phyloP scores from a whole-genome alignment of 2,329 filamentous ascomycete species.

The Microascus cirrosus region DNA sequence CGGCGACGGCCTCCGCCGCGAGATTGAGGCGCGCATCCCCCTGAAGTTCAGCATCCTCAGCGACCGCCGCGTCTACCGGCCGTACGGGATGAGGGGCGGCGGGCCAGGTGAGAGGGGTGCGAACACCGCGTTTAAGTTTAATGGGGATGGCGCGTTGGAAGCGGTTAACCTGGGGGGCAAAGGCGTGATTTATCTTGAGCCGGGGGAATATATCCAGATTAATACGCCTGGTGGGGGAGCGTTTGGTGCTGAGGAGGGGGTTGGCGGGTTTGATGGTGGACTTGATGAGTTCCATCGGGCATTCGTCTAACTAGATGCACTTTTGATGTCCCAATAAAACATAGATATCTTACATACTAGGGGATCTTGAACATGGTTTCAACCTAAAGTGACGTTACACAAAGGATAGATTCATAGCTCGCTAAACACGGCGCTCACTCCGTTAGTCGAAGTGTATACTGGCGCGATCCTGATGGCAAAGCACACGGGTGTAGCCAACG shows the following conservation, averaged over 20 bases:
- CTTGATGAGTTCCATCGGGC: background rate
- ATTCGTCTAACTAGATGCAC: background rate
- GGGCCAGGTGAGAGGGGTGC: constrained; percentile 56
- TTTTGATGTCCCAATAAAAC: too few relatives aligned
- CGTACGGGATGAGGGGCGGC: constrained; percentile 65
- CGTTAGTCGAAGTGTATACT: too few relatives aligned
- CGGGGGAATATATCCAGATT: constrained; percentile 50
- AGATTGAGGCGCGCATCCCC: constrained; percentile 72
- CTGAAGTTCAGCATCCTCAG: constrained; percentile 71
- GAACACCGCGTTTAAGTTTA: constrained; percentile 28
- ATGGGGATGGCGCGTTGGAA: constrained; percentile 15
- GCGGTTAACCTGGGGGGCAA: constrained; percentile 46
- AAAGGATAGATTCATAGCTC: too few relatives aligned
- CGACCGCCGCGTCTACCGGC: constrained; percentile 63
- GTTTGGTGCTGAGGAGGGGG: constrained; percentile 29
- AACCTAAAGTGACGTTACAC: too few relatives aligned
- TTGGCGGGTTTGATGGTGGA: background rate
- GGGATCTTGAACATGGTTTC: too few relatives aligned
- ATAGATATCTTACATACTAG: too few relatives aligned
- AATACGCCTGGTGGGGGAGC: constrained; percentile 53
- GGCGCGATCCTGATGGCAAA: too few relatives aligned
- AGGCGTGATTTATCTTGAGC: constrained; percentile 44
- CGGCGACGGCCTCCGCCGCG: constrained; percentile 59
- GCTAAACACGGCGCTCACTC: too few relatives aligned
- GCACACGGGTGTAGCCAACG: too few relatives aligned